phyloP scores from a whole-genome alignment of 1,284 basidiomycete species.

The Vanrija pseudolonga region DNA sequence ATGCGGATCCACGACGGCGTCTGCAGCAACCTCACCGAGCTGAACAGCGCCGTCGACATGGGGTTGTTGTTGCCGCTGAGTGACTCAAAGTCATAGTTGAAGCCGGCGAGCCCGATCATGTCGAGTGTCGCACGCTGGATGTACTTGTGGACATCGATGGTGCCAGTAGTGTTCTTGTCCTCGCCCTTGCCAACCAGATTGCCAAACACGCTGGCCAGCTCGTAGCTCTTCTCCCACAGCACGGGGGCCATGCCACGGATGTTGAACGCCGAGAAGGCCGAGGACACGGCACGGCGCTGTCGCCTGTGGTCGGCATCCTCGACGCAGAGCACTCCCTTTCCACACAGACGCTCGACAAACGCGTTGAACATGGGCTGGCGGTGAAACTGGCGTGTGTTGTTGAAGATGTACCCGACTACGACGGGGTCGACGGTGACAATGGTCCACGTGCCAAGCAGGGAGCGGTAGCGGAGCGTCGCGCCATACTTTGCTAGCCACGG shows the following conservation, averaged over 20 bases:
- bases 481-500: conserved; percentile 24
- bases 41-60: conserved; percentile 57
- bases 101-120: conserved; percentile 64
- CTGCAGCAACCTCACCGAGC: too few species aligned
- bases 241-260: conserved; percentile 55
- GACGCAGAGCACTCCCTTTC: conserved; percentile 42
- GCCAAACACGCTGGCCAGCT: conserved; percentile 25
- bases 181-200: conserved; percentile 16
- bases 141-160: conserved; percentile 61
- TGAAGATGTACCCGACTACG: conserved; percentile 61
- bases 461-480: conserved; percentile 20
- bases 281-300: conserved; percentile 53
- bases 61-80: conserved; percentile 52
- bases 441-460: conserved; percentile 37
- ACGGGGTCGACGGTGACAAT: conserved; percentile 62
- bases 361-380: conserved; percentile 63
- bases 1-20: too few species aligned
- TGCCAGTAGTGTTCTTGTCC: conserved; percentile 7
- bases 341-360: conserved; percentile 51
- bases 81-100: conserved; percentile 57
- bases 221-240: conserved; percentile 60
- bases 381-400: conserved; percentile 60
- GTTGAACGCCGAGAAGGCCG: conserved; percentile 46
- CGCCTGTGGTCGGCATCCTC: conserved; percentile 56
- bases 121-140: conserved; percentile 65